Base-by-base conservation (phyloP, 768 basidiomycete genomes). In the Infundibulicybe gibba region DNA sequence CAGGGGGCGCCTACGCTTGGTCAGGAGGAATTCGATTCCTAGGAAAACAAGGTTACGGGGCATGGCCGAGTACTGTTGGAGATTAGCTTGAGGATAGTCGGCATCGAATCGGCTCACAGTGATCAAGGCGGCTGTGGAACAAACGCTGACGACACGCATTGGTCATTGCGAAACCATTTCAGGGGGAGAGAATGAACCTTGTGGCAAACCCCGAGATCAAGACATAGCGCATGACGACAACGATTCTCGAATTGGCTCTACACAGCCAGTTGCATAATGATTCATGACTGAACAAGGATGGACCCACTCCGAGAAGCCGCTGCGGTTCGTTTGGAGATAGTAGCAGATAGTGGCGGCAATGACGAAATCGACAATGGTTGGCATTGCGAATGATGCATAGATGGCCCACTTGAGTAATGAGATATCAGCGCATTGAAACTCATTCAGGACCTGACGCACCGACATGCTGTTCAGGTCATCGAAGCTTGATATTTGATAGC, bases 341-440 rank as follows among this genome's bases (percentile, higher is more conserved):
- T 50, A 59, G 19, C 59, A 64, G 45, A 64, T 57, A 15, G 52
- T 51, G 5, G 40, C 48, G 10, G 61, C 58, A 42, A 64, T 58
- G 6, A 55, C 53, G 19, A 61, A 21, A 35, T 64, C 61, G 35
- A 61, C 55, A 3, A 17, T 43, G 3, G 62, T 61, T 9, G 56
- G 45, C 37, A 52, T 51, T 12, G 50, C 44, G 44, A 61, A 59
- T 16, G 61, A 55, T 6, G 55, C 40, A 32, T 58, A 59, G 12
- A 64, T 47, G 9, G 50, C 55, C 61, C 62, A 64, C 61, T 63
- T 12, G 50, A 0, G 31, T 12, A 34, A 38, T 1, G 13, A 25
- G 14, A 19, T 12, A 48, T 16, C n/a, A 45, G 16, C 6, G 16
- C 20, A 13, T 12, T 19, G 16, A 16, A 34, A 38, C 9, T 33